Evolutionary conservation across 768 basidiomycete species (phyloP), one percentile per base, ranked within the genome.

Genomic region (Exidia glandulosa): DNA sequence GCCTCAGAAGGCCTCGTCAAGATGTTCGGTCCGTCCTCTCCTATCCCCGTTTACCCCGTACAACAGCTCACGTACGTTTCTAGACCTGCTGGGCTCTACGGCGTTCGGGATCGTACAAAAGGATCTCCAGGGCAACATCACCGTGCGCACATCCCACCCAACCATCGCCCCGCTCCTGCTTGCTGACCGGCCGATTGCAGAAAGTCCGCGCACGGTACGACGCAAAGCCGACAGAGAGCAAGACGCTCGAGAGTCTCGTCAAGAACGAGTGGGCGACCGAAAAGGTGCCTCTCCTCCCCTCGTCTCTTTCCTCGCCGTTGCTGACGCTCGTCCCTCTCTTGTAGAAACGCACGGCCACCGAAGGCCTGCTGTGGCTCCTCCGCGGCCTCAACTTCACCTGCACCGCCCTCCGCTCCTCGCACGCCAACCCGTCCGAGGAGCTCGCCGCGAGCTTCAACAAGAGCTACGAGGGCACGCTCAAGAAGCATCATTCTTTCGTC

Each of bases 281-380:
- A 74, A 91, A 94, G n/a, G n/a, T n/a, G n/a, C n/a, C n/a, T n/a
- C n/a, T n/a, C n/a, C n/a, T n/a, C n/a, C n/a, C n/a, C n/a, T n/a
- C n/a, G n/a, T n/a, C n/a, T n/a, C n/a, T n/a, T n/a, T n/a, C n/a
- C n/a, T n/a, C n/a, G n/a, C n/a, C n/a, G n/a, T n/a, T n/a, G n/a
- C n/a, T n/a, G n/a, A n/a, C n/a, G n/a, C n/a, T n/a, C n/a, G n/a
- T n/a, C n/a, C n/a, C n/a, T n/a, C n/a, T n/a, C n/a, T n/a, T n/a
- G n/a, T n/a, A n/a, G 81, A 93, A 93, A 73, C 81, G 83, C 16
- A 80, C 82, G 0, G 92, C 95, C 2, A 96, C 94, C 0, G 87
- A 94, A 68, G 94, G 92, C 16, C 80, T 97, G 59, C 74, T 97
- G 73, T 99, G 96, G 96, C 81, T 99, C 56, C 79, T 94, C 55